These are phyloP conservation scores for Xylaria sp. DNA, from an alignment of 2,329 filamentous ascomycete genomes.

Conservation along the genomic window DNA sequence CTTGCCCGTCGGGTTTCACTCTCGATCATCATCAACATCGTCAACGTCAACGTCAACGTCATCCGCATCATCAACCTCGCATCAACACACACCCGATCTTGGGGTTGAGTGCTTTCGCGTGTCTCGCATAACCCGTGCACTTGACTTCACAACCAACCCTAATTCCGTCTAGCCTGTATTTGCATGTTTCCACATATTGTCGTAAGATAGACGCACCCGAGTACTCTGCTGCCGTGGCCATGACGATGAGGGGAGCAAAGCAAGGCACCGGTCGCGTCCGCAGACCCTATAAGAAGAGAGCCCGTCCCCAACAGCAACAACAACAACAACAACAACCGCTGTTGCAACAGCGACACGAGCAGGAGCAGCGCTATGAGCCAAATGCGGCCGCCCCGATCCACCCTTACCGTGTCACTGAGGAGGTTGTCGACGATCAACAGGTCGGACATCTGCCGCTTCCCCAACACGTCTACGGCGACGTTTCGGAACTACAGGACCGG, in stretches of 20 bases:
- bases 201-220: neutral
- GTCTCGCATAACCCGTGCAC: neutral
- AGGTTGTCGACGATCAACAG: constrained; percentile 31
- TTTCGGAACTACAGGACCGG: constrained; percentile 30
- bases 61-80: constrained; percentile 5
- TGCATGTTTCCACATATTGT: constrained; percentile 9
- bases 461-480: constrained; percentile 20
- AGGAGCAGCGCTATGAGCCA: neutral
- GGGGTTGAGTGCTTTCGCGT: constrained; percentile 11
- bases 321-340: neutral
- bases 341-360: neutral
- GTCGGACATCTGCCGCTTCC: constrained; percentile 28
- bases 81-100: constrained; percentile 8
- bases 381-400: neutral
- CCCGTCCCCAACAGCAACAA: constrained; percentile 13
- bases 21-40: no score
- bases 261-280: constrained; percentile 22
- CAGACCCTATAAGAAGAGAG: constrained; percentile 22
- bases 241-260: constrained; percentile 26
- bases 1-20: neutral
- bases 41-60: no score
- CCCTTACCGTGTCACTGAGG: constrained; percentile 17
- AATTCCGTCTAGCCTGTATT: neutral
- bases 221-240: neutral
- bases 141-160: neutral